Conservation (phyloP, 805 yeast species). For the Ogataea sp. region DNA sequence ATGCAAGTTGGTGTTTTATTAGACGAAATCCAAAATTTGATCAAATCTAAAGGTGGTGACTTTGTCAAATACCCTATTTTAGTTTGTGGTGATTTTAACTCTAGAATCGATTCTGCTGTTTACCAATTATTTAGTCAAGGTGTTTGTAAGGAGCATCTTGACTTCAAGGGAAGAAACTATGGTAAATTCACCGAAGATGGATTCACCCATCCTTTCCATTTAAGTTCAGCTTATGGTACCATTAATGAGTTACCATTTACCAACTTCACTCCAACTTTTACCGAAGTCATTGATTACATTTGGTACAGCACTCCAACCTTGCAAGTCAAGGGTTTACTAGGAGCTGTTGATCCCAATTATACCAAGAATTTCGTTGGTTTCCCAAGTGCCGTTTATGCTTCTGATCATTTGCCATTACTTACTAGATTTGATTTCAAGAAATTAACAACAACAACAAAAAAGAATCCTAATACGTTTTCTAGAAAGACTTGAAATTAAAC, state of each 20-base stretch:
- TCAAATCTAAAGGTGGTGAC: constrained; percentile 33
- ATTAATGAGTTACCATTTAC: constrained; percentile 92
- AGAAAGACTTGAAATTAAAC: constrained; percentile 21
- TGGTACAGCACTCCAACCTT: constrained; percentile 87
- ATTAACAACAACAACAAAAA: constrained; percentile 9
- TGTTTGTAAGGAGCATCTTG: constrained; percentile 66
- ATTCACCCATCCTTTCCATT: constrained; percentile 68
- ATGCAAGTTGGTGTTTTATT: constrained; percentile 89
- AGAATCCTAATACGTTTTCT: constrained; percentile 19
- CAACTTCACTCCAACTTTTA: constrained; percentile 87
- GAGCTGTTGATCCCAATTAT: constrained; percentile 75
- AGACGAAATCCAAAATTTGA: constrained; percentile 72
- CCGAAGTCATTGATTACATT: constrained; percentile 88
- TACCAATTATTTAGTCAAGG: constrained; percentile 85
- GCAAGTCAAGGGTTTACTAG: constrained; percentile 78
- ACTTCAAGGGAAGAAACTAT: constrained; percentile 79
- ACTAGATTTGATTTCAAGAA: constrained; percentile 69
- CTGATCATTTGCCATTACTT: constrained; percentile 88
- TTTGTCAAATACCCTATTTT: constrained; percentile 55
- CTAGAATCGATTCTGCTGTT: constrained; percentile 81
- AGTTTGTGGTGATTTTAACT: constrained; percentile 94
- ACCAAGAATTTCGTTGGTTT: constrained; percentile 75
- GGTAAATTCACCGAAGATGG: constrained; percentile 90
- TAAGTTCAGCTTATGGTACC: constrained; percentile 77
- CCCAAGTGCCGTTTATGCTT: constrained; percentile 90